Base-by-base conservation (phyloP, 495 filamentous ascomycete genomes). In the Trichocladium uniseriatum region DNA sequence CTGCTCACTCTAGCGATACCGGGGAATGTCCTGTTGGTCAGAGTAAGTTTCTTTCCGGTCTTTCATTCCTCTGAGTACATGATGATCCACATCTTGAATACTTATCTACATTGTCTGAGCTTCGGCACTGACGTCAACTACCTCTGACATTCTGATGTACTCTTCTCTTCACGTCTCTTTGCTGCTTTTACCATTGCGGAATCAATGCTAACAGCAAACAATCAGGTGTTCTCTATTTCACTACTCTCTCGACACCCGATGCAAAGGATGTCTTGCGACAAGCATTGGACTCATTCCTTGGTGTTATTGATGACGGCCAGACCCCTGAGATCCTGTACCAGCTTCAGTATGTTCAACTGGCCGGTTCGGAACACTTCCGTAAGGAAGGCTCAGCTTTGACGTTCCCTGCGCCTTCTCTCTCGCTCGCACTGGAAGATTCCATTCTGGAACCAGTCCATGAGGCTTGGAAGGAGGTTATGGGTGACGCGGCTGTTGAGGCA, bases 51-150 rank as follows among this genome's bases (percentile, higher is more conserved):
- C 14, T 27, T 50, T 51, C 48, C 37, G 51, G 60, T 36, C 21
- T 47, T 51, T 45, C 22, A 19, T 49, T 46, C 15, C 38, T 36
- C 50, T 38, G 43, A 56, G 57, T 67, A 65, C 70, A 76, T 75
- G 69, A 89, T 90, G 89, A 94, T 89, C 80, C 83, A 71, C 73
- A 75, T 61, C 64, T 70, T 72, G 81, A 90, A 89, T 83, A 91
- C 88, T 95, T 96, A 95, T 92, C 89, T 96, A 96, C 89, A 95
- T 95, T 95, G 86, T 82, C 89, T 87, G 86, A 80, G 70, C 67
- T 80, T 77, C 68, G 71, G 64, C 68, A 71, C 81, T 91, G 88
- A 89, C 80, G 86, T 87, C 74, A 80, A 76, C 80, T 77, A 84
- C 79, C 79, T 87, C 81, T 86, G 81, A 87, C 83, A 87, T 80